A percentile compares a stretch with the other conserved stretches of the same genome.
Evolutionary conservation across 2,329 filamentous ascomycete genomes (phyloP).

Genomic region (Aureobasidium mangrovei): DNA sequence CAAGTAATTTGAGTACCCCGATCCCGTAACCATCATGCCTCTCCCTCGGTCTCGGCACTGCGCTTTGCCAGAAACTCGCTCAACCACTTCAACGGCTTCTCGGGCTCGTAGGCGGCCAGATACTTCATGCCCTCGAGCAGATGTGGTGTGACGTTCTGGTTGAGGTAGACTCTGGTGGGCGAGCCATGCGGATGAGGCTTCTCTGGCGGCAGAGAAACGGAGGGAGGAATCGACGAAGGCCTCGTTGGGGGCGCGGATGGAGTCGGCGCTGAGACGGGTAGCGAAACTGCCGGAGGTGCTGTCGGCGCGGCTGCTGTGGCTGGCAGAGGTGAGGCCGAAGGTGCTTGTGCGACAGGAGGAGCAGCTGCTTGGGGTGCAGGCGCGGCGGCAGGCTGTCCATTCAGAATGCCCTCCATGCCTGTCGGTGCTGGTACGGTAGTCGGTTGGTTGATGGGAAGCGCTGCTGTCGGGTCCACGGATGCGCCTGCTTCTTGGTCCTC

Average conservation of each 20-base stretch:
- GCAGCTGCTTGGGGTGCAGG: neutral
- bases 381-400: neutral
- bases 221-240: conserved; percentile 21
- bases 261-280: conserved; percentile 10
- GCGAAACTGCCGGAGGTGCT: conserved; percentile 6
- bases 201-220: conserved; percentile 22
- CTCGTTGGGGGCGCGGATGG: conserved; percentile 23
- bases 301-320: conserved; percentile 7
- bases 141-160: conserved; percentile 42
- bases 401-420: neutral
- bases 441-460: neutral
- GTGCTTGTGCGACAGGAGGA: conserved; percentile 5
- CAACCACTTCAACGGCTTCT: conserved; percentile 43
- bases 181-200: conserved; percentile 39
- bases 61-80: conserved; percentile 39
- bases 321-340: conserved; percentile 6
- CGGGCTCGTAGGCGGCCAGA: conserved; percentile 41
- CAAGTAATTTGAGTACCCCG: neutral
- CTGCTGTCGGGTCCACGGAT: neutral
- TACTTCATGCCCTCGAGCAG: conserved; percentile 45
- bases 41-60: conserved; percentile 41
- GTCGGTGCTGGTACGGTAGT: neutral
- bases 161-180: conserved; percentile 41
- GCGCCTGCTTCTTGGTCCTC: neutral
- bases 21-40: neutral